Evolutionary conservation across 2,329 filamentous ascomycete genomes (phyloP), one percentile per base, ranked within the genome.

Genomic region (Colletotrichum godetiae): DNA sequence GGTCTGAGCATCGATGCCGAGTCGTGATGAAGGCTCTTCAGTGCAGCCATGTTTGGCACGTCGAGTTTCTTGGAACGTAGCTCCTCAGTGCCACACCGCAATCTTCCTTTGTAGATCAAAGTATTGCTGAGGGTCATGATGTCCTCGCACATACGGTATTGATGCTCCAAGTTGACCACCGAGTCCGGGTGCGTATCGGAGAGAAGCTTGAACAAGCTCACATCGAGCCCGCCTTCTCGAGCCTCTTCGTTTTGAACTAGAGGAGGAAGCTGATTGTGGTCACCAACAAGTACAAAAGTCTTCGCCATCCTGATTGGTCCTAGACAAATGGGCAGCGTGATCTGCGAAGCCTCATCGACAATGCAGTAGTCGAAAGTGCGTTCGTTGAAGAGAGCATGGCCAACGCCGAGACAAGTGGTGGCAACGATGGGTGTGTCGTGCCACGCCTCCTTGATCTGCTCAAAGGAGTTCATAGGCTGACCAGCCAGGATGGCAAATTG

Each of bases 61-160:
- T 87, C 79, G 2, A 98, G 87, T 58, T 90, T 92, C 49, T 90
- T 90, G 42, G 86, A 86, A 12, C 95, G 94, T 12, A 98, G 91
- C 65, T 89, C 87, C 59, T 93, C 88, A 5, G 92, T 97, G 29
- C 97, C 97, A 79, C 97, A 99, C 78, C 97, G 96, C 49, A 99
- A 88, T 46, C 92, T 90, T 5, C 95, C 96, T n/a, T 92, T 88
- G 84, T 99, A 99, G 78, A 99, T 98, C 68, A 99, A 89, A 1
- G 90, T 93, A 82, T 98, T 99, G 75, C 95, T 97, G 15, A 99
- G 88, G 2, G 92, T 89, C 96, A 98, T 98, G 74, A 99, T 94
- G 74, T 99, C 97, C 77, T 97, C 94, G 78, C 95, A 98, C 97
- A 99, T 99, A 74, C 97, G 94, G 80, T 99, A 99, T 81, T 99